These are phyloP conservation scores for Xylaria sp. DNA, from an alignment of 495 filamentous ascomycete species.

Conservation along the genomic window DNA sequence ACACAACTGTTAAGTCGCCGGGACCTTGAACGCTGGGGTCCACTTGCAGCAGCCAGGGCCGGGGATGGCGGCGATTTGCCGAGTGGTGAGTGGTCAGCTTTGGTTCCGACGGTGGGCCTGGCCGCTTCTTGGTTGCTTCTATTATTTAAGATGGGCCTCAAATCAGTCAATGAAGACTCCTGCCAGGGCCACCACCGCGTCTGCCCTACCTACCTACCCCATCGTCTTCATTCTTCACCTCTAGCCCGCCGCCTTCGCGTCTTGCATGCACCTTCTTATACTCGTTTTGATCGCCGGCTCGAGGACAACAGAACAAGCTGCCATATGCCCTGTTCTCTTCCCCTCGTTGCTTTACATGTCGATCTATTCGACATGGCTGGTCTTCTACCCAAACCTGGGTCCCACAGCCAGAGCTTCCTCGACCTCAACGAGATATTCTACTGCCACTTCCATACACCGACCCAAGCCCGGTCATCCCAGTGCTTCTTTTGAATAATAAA, in stretches of 20 bases:
- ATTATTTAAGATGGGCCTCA: constrained; percentile 42
- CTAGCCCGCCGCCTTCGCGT: constrained; percentile 28
- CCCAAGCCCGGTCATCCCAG: constrained; percentile 27
- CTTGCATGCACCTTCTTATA: constrained; percentile 40
- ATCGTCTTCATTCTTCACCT: constrained; percentile 32
- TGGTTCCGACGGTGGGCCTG: constrained; percentile 36
- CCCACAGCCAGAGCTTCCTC: constrained; percentile 37
- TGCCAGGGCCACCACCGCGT: constrained; percentile 13
- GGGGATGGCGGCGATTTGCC: constrained; percentile 39
- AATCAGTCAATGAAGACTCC: constrained; percentile 21
- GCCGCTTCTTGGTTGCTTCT: constrained; percentile 30
- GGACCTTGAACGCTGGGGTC: constrained; percentile 38
- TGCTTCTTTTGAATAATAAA: constrained; percentile 29
- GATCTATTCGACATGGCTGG: constrained; percentile 17
- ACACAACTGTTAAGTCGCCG: constrained; percentile 30
- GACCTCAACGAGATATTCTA: constrained; percentile 30
- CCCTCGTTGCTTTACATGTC: neutral
- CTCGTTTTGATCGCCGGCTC: constrained; percentile 52
- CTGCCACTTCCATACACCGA: constrained; percentile 5
- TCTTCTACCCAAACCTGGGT: constrained; percentile 26
- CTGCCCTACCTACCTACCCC: constrained; percentile 43
- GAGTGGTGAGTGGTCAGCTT: constrained; percentile 34
- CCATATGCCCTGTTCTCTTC: constrained; percentile 7
- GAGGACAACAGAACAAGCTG: constrained; percentile 37
- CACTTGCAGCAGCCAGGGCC: constrained; percentile 40